Percentiles rank a stretch among this genome's conserved stretches.
Evolutionary conservation across 345 rosid genomes (phyloP).

Genomic region (Populus pruinosa): DNA sequence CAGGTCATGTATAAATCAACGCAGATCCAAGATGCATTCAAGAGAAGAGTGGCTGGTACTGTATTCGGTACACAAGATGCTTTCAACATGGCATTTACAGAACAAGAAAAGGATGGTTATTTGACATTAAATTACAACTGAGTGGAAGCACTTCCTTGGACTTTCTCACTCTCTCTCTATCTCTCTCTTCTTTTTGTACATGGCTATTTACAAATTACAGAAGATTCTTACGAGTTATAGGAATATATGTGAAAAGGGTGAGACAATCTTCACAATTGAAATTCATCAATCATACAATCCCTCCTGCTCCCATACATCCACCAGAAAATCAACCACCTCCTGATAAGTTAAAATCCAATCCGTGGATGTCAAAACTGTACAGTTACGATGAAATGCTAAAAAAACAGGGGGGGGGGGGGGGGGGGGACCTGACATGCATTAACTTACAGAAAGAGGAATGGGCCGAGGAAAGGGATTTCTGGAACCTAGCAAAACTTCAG

Average conservation of each 20-base stretch:
- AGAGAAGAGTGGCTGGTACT: neutral
- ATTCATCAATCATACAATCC: constrained; percentile 27
- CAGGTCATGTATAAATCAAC: neutral
- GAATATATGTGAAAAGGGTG: neutral
- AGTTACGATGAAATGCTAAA: neutral
- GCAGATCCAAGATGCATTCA: neutral
- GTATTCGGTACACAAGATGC: neutral
- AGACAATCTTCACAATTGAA: neutral
- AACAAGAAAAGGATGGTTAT: neutral
- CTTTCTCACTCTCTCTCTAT: neutral
- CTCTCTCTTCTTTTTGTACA: neutral
- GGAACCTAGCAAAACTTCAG: constrained; percentile 57
- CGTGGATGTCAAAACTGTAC: neutral
- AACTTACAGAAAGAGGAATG: constrained; percentile 71
- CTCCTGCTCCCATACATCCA: constrained; percentile 31
- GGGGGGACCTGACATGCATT: neutral
- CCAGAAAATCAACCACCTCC: constrained; percentile 32
- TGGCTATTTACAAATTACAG: constrained; percentile 23
- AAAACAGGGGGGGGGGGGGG: neutral
- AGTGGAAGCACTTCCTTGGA: neutral
- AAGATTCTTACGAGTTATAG: neutral
- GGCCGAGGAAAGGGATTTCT: constrained; percentile 57
- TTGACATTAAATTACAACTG: constrained; percentile 10
- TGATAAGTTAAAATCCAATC: constrained; percentile 10
- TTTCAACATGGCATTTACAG: neutral